These are phyloP conservation scores for Suhomyces sp. DNA, from an alignment of 805 yeast genomes.

Conservation along the genomic window DNA sequence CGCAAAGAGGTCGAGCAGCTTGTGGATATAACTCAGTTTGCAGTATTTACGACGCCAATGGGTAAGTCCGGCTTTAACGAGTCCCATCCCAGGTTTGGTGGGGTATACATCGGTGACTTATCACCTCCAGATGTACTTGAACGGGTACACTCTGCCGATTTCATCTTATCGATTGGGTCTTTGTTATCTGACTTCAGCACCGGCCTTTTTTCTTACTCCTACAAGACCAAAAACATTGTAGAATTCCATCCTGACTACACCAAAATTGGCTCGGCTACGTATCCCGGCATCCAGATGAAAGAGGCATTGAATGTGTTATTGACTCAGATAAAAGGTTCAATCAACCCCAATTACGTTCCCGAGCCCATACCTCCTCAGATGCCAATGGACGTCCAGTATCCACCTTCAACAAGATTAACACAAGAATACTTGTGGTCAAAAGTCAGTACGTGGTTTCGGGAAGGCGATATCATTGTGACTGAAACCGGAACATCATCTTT, in stretches of 20 bases:
- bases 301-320: slow-evolving; percentile 22
- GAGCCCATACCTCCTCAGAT: slow-evolving; percentile 12
- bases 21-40: slow-evolving; percentile 25
- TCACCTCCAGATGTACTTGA: slow-evolving; percentile 26
- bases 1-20: slow-evolving; percentile 21
- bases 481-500: slow-evolving; percentile 38
- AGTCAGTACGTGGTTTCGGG: slow-evolving; percentile 24
- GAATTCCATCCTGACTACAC: slow-evolving; percentile 34
- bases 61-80: slow-evolving; percentile 28
- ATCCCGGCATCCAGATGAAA: slow-evolving; percentile 31
- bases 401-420: slow-evolving; percentile 11
- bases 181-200: slow-evolving; percentile 31
- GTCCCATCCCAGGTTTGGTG: slow-evolving; percentile 26
- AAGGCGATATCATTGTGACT: slow-evolving; percentile 31
- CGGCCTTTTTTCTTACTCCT: slow-evolving; percentile 30
- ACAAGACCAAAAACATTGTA: slow-evolving; percentile 29
- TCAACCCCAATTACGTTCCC: slow-evolving; percentile 15
- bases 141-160: slow-evolving; percentile 26
- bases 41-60: slow-evolving; percentile 29
- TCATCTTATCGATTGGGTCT: slow-evolving; percentile 27
- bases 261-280: slow-evolving; percentile 28
- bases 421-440: slow-evolving; percentile 33
- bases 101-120: slow-evolving; percentile 28
- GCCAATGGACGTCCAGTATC: slow-evolving; percentile 13
- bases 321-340: slow-evolving; percentile 10